Percentiles rank a stretch among this genome's conserved stretches.
phyloP scores from a whole-genome alignment of 73 alveolate genomes.

The Tetrahymena thermophila region DNA sequence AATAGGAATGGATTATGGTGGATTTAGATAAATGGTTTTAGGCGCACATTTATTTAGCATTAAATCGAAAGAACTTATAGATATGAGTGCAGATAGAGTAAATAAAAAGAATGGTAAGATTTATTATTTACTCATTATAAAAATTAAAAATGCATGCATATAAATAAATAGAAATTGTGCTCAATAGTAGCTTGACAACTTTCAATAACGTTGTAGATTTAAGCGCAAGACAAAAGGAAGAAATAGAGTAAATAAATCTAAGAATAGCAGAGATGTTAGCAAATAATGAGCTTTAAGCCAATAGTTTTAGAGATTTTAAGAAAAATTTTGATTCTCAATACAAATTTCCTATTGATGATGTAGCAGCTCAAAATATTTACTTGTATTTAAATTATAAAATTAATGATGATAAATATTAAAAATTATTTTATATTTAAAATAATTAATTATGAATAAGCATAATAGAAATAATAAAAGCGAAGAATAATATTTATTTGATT shows the following conservation, averaged over 20 bases:
- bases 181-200: background rate
- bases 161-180: background rate
- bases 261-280: background rate
- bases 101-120: background rate
- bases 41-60: constrained; percentile 29
- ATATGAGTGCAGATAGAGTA: background rate
- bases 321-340: background rate
- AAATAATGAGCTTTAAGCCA: background rate
- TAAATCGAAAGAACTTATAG: constrained; percentile 26
- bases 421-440: background rate
- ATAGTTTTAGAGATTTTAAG: background rate
- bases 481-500: too few relatives aligned
- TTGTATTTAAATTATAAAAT: background rate
- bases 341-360: background rate
- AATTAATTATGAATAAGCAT: background rate
- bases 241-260: background rate
- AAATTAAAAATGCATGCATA: background rate
- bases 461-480: too few relatives aligned
- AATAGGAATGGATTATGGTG: constrained; percentile 20
- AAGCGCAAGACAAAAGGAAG: background rate
- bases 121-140: background rate
- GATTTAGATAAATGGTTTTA: constrained; percentile 39
- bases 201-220: background rate
- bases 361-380: background rate
- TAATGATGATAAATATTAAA: background rate